A percentile compares a stretch with the other conserved stretches of the same genome.
phyloP scores from a whole-genome alignment of 495 filamentous ascomycete genomes.

The Penicillium paradoxum region DNA sequence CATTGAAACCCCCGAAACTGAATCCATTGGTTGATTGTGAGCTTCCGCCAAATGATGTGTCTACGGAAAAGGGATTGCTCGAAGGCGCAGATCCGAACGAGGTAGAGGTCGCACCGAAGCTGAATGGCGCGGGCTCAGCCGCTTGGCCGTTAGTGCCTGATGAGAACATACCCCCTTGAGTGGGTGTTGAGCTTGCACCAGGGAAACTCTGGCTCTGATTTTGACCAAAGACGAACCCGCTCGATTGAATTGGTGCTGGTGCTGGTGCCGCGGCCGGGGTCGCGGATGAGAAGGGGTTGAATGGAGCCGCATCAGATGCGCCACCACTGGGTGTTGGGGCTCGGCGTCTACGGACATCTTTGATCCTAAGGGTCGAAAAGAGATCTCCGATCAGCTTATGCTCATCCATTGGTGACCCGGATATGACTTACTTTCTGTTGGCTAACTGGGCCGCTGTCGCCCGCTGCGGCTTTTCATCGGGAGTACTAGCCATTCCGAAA shows the following conservation, averaged over 20 bases:
- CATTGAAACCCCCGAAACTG: conserved; percentile 18
- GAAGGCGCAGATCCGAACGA: conserved; percentile 16
- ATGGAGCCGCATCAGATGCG: conserved; percentile 18
- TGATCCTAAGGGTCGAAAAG: conserved; percentile 26
- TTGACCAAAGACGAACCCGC: conserved; percentile 42
- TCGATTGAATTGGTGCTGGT: conserved; percentile 26
- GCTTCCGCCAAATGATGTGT: conserved; percentile 15
- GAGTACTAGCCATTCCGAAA: conserved; percentile 40
- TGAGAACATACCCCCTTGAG: conserved; percentile 34
- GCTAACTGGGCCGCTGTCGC: conserved; percentile 51
- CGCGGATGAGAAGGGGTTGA: conserved; percentile 23
- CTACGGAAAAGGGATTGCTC: conserved; percentile 40
- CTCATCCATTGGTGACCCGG: background rate
- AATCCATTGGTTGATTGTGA: conserved; percentile 18
- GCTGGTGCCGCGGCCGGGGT: conserved; percentile 28
- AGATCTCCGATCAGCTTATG: conserved; percentile 5
- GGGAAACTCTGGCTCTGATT: conserved; percentile 46
- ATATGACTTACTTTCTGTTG: conserved; percentile 46
- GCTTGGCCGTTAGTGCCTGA: conserved; percentile 30
- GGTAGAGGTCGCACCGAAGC: conserved; percentile 30
- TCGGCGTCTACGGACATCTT: conserved; percentile 30
- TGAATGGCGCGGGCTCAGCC: conserved; percentile 31
- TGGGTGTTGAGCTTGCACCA: conserved; percentile 28
- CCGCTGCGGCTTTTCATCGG: conserved; percentile 44
- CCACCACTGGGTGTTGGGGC: conserved; percentile 19